Evolutionary conservation across 1,284 basidiomycete species (phyloP).

Genomic region (Ceratobasidium theobromae): DNA sequence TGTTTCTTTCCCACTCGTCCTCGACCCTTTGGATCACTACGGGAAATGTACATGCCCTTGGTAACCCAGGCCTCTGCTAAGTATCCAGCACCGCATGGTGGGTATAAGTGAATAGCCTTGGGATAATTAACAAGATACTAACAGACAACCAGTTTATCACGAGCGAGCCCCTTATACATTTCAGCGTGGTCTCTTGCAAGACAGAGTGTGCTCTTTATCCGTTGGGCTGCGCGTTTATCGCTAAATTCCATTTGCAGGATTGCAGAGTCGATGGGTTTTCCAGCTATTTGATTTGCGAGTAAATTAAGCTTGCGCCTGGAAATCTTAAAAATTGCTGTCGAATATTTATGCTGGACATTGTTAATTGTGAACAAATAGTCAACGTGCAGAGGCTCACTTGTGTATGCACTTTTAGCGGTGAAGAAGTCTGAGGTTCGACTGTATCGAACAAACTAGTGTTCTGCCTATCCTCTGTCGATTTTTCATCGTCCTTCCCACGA

Average conservation of each 20-base stretch:
- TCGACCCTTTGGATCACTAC: slow-evolving; percentile 85
- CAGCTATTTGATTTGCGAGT: slow-evolving; percentile 83
- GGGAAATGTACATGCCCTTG: slow-evolving; percentile 72
- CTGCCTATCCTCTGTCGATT: slow-evolving; percentile 55
- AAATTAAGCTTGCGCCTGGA: slow-evolving; percentile 90
- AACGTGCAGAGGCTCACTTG: background rate
- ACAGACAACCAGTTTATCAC: slow-evolving; percentile 81
- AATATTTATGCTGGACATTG: slow-evolving; percentile 76
- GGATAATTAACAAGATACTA: slow-evolving; percentile 43
- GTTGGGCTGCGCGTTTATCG: slow-evolving; percentile 82
- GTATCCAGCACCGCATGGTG: background rate
- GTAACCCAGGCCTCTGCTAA: slow-evolving; percentile 90
- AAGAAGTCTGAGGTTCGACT: slow-evolving; percentile 35
- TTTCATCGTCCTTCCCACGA: slow-evolving; percentile 56
- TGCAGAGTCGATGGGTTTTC: slow-evolving; percentile 88
- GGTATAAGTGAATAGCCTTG: background rate
- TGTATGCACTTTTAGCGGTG: slow-evolving; percentile 30
- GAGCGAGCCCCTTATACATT: slow-evolving; percentile 73
- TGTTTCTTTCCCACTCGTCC: slow-evolving; percentile 77
- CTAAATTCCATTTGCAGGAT: slow-evolving; percentile 97
- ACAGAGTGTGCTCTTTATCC: slow-evolving; percentile 86
- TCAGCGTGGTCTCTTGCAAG: slow-evolving; percentile 85
- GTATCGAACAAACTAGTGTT: slow-evolving; percentile 59
- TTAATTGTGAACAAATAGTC: background rate
- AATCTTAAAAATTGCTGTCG: slow-evolving; percentile 89